These are phyloP conservation scores for Gossypium rotundifolium DNA, from an alignment of 345 rosid species.

Conservation along the genomic window DNA sequence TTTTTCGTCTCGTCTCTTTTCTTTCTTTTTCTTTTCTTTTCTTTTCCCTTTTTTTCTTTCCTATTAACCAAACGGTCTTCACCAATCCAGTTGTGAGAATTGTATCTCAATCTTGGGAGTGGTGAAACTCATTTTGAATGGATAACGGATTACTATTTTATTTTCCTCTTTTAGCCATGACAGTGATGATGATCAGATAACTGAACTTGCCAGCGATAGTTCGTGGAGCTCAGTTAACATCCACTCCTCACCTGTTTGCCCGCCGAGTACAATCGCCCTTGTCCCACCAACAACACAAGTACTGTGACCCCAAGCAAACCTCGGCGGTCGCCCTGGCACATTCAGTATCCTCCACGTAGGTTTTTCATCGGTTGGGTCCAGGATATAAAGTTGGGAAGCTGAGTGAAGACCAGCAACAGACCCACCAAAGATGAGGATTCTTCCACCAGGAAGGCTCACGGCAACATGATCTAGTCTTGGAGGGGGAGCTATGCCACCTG, in stretches of 20 bases:
- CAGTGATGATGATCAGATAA: slow-evolving; percentile 39
- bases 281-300: slow-evolving; percentile 92
- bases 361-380: slow-evolving; percentile 81
- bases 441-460: slow-evolving; percentile 72
- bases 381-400: slow-evolving; percentile 74
- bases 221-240: slow-evolving; percentile 85
- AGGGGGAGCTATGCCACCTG: slow-evolving; percentile 74
- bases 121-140: background rate
- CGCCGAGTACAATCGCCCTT: slow-evolving; percentile 76
- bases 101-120: slow-evolving; percentile 6
- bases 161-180: slow-evolving; percentile 4
- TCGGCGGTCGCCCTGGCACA: slow-evolving; percentile 73
- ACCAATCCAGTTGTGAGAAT: slow-evolving; percentile 11
- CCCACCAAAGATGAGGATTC: slow-evolving; percentile 76
- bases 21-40: background rate
- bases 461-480: slow-evolving; percentile 91
- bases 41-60: background rate
- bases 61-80: slow-evolving; percentile 17
- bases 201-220: slow-evolving; percentile 57
- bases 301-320: slow-evolving; percentile 93
- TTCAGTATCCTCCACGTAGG: slow-evolving; percentile 83
- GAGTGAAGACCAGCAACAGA: slow-evolving; percentile 89
- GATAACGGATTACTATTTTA: background rate
- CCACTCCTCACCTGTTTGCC: slow-evolving; percentile 93
- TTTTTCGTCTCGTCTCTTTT: slow-evolving; percentile 16